Base-by-base conservation (phyloP, 1,284 basidiomycete genomes). In the Pyrrhoderma lamaoense region DNA sequence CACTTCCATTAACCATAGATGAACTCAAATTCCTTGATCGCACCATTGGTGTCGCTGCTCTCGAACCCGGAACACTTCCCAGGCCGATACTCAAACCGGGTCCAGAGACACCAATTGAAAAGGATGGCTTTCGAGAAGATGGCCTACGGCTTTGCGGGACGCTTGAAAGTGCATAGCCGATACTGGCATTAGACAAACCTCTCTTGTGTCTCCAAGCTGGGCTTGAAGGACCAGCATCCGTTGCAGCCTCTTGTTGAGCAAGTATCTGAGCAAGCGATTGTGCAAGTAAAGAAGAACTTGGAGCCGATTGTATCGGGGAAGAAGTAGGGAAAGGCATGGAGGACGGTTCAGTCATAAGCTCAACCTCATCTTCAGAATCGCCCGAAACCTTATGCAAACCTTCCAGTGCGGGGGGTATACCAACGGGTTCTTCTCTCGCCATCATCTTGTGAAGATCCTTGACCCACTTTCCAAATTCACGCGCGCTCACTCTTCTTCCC, bases 391-490 rank as follows among this genome's bases (percentile, higher is more conserved):
- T 40, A 14, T 40, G 5, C 38, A 22, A 8, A 14, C 38, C n/a
- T 18, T 18, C 38, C 59, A 52, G 45, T 53, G 46, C 62, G 57
- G 23, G 53, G 34, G 54, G 52, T 25, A 49, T 46, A 46, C 57
- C 44, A 44, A 54, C 37, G 31, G 47, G 45, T 43, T 39, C 57
- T 44, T 52, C 53, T n/a, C 65, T 72, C 49, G 74, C 76, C 50
- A 93, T 75, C 56, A 90, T 75, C 43, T 78, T 71, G 9, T 90
- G 89, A 2, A 98, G 72, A 56, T 85, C 80, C 65, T 79, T 83
- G 49, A 86, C 76, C 95, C 95, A 99, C 45, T 69, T 66, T 9
- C 91, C 93, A 61, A 99, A 90, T 55, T 91, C 91, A 45, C 74
- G 74, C 3, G 95, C 93, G 22, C 80, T 77, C 49, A 89, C 80